A percentile compares a stretch with the other conserved stretches of the same genome.
phyloP scores from a whole-genome alignment of 441 rosid genomes.

The Erodium moschatum region DNA sequence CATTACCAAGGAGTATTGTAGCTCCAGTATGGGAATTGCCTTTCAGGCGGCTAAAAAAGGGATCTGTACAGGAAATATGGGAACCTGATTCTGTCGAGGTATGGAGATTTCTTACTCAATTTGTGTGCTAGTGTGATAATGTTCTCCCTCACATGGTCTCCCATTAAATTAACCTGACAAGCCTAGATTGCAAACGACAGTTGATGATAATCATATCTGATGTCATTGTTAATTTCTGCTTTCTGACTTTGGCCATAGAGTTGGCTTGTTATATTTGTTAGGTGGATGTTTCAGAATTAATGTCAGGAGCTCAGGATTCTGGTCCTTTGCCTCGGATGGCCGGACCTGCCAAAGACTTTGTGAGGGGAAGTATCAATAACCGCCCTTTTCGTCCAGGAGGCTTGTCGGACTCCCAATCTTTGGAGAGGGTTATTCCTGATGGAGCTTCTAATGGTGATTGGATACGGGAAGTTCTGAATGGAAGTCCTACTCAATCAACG shows the following conservation, averaged over 20 bases:
- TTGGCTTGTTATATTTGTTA: conserved; percentile 42
- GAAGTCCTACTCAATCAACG: conserved; percentile 58
- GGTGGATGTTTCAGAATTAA: conserved; percentile 81
- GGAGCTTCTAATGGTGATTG: conserved; percentile 78
- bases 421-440: conserved; percentile 57
- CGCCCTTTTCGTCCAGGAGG: conserved; percentile 98
- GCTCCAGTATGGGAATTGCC: conserved; percentile 90
- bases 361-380: conserved; percentile 81
- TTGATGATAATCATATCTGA: not conserved
- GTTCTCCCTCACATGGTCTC: conserved; percentile 5
- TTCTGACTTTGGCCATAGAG: conserved; percentile 27
- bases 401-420: conserved; percentile 55
- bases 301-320: conserved; percentile 53
- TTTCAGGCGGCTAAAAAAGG: conserved; percentile 41
- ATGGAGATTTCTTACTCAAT: conserved; percentile 17
- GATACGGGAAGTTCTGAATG: conserved; percentile 64
- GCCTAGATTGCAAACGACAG: not conserved
- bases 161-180: conserved; percentile 1
- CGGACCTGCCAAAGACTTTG: conserved; percentile 69
- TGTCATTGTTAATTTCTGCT: conserved; percentile 16
- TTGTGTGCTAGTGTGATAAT: not conserved
- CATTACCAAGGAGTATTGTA: conserved; percentile 60
- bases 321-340: conserved; percentile 51
- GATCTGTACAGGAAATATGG: conserved; percentile 43
- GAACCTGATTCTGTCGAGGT: conserved; percentile 76